Conservation (phyloP, 2,329 filamentous ascomycete species). For the Rhynchosporium agropyri region DNA sequence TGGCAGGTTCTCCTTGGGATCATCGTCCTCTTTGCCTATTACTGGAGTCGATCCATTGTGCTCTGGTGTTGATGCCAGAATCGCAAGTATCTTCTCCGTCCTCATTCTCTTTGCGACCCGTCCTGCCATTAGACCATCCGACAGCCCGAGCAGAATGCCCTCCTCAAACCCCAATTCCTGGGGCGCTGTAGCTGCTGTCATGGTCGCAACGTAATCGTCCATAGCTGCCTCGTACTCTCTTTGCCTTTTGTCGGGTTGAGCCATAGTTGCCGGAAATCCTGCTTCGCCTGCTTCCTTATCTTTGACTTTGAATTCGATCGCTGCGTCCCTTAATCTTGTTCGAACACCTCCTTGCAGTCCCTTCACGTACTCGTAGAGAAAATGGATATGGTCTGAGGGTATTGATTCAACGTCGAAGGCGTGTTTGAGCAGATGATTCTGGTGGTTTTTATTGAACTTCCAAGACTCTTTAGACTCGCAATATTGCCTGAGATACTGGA, state of each 20-base stretch:
- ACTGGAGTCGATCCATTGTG: slow-evolving; percentile 7
- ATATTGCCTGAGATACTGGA: slow-evolving; percentile 79
- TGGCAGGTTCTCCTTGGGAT: slow-evolving; percentile 47
- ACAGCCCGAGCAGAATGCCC: slow-evolving; percentile 41
- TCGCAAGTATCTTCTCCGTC: slow-evolving; percentile 59
- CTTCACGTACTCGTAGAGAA: slow-evolving; percentile 75
- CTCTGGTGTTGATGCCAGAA: slow-evolving; percentile 45
- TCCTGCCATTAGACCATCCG: slow-evolving; percentile 55
- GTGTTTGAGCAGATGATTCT: slow-evolving; percentile 83
- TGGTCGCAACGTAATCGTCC: slow-evolving; percentile 38
- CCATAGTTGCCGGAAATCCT: slow-evolving; percentile 54
- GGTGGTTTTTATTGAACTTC: slow-evolving; percentile 97
- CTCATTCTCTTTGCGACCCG: slow-evolving; percentile 65
- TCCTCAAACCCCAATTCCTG: slow-evolving; percentile 40
- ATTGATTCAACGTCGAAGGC: slow-evolving; percentile 73
- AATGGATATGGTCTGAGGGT: slow-evolving; percentile 67
- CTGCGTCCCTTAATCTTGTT: slow-evolving; percentile 67
- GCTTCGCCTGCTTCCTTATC: slow-evolving; percentile 54
- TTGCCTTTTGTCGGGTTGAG: slow-evolving; percentile 52
- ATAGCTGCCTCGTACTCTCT: slow-evolving; percentile 58
- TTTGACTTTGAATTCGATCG: slow-evolving; percentile 61
- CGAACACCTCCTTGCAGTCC: slow-evolving; percentile 77
- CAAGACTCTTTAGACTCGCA: slow-evolving; percentile 69
- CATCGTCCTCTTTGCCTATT: slow-evolving; percentile 30
- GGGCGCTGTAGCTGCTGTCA: slow-evolving; percentile 32